Percentiles rank a stretch among this genome's conserved stretches.
Conservation (phyloP, 352 stramenopile species). For the Globisporangium okanoganense region DNA sequence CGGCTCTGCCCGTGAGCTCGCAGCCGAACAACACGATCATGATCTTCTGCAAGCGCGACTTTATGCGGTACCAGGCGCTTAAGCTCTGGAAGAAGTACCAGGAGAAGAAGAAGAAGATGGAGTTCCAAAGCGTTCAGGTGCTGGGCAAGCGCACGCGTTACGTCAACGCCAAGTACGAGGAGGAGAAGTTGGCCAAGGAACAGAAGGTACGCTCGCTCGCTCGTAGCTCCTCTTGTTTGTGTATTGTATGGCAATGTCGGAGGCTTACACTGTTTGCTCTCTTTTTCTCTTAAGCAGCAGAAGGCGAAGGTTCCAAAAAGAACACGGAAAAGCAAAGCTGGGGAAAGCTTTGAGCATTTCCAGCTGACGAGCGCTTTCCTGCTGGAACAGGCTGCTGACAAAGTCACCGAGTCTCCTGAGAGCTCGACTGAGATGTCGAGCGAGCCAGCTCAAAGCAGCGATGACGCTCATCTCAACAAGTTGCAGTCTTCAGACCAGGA, state of each 20-base stretch:
- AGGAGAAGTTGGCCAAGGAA: neutral
- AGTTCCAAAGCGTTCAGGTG: slow-evolving; percentile 40
- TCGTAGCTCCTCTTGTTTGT: neutral
- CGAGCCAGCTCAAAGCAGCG: neutral
- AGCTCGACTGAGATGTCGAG: neutral
- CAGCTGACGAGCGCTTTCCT: neutral
- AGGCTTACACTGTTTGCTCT: neutral
- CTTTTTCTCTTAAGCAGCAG: neutral
- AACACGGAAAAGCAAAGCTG: neutral
- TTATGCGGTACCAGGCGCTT: slow-evolving; percentile 66
- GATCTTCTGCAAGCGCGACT: slow-evolving; percentile 81
- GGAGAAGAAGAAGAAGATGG: slow-evolving; percentile 51
- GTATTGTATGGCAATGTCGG: neutral
- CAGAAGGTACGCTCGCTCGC: slow-evolving; percentile 4
- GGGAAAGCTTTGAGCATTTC: neutral
- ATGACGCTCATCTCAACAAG: neutral
- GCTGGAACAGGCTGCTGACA: neutral
- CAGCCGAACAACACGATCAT: slow-evolving; percentile 55
- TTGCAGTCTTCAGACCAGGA: neutral
- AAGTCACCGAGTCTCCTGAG: neutral
- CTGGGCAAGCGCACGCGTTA: slow-evolving; percentile 53
- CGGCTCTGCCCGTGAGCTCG: neutral
- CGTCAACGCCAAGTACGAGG: slow-evolving; percentile 26
- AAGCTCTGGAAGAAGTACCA: slow-evolving; percentile 75
- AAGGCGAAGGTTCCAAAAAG: neutral